These are phyloP conservation scores for Blepharisma japonicum DNA, from an alignment of 73 alveolate genomes.

Conservation along the genomic window DNA sequence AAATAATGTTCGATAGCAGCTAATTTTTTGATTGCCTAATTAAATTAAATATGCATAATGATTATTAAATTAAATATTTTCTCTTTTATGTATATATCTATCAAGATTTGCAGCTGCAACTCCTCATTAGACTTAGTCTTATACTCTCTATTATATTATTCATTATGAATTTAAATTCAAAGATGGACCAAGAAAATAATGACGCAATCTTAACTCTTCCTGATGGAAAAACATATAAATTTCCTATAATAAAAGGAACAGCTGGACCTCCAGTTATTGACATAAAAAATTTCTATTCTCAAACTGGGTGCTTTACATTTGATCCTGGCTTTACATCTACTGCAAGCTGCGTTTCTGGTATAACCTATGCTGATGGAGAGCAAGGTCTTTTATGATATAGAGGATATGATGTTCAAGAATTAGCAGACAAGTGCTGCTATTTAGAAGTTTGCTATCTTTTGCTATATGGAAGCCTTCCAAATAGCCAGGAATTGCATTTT, in stretches of 20 bases:
- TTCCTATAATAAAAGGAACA: constrained; percentile 65
- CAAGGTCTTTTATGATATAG: constrained; percentile 77
- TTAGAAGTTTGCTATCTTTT: constrained; percentile 82
- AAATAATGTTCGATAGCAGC: no score
- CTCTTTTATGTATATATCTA: no score
- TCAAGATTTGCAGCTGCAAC: no score
- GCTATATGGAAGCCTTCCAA: constrained; percentile 83
- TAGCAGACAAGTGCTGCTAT: constrained; percentile 73
- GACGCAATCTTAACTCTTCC: constrained; percentile 62
- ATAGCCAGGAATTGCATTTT: constrained; percentile 44
- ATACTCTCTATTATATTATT: no score
- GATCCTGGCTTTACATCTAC: constrained; percentile 92
- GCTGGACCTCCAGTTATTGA: constrained; percentile 80
- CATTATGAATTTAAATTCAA: not conserved
- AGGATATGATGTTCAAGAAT: constrained; percentile 80
- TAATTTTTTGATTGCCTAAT: no score
- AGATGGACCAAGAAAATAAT: not conserved
- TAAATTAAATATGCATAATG: no score
- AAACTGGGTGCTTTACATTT: constrained; percentile 72
- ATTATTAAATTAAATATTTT: no score
- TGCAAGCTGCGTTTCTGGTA: constrained; percentile 64
- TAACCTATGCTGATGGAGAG: constrained; percentile 88
- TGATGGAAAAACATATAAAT: constrained; percentile 64
- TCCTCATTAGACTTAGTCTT: no score
- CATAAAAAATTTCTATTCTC: constrained; percentile 55